Conservation (phyloP, 805 yeast species). For the Scheffersomyces ergatensis region DNA sequence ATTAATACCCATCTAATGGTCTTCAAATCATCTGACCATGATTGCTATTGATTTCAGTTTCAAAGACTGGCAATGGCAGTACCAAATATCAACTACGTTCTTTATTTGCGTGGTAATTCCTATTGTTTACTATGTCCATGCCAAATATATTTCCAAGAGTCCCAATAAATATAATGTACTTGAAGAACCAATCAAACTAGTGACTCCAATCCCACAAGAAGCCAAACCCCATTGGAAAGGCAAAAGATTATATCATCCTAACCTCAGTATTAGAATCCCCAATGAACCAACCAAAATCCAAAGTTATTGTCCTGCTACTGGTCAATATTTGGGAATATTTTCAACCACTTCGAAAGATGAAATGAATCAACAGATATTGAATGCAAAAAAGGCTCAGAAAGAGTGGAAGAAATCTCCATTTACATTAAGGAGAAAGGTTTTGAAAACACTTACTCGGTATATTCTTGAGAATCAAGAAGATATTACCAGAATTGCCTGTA, state of each 20-base stretch:
- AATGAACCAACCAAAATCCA: constrained; percentile 70
- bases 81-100: constrained; percentile 43
- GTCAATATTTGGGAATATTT: constrained; percentile 78
- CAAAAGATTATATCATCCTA: constrained; percentile 61
- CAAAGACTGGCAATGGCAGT: constrained; percentile 42
- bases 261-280: constrained; percentile 52
- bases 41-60: constrained; percentile 42
- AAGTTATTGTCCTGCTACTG: constrained; percentile 94
- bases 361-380: constrained; percentile 62
- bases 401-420: constrained; percentile 53
- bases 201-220: constrained; percentile 64
- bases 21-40: too few relatives aligned
- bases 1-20: too few relatives aligned
- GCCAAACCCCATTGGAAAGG: constrained; percentile 94
- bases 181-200: constrained; percentile 48
- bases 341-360: constrained; percentile 63
- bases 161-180: constrained; percentile 41
- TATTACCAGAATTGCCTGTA: constrained; percentile 87
- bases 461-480: constrained; percentile 80
- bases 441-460: constrained; percentile 68
- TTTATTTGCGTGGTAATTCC: constrained; percentile 39
- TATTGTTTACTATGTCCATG: constrained; percentile 29
- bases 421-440: constrained; percentile 64
- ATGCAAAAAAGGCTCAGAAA: constrained; percentile 54
- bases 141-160: constrained; percentile 31